Evolutionary conservation across 2,329 filamentous ascomycete species (phyloP).

Genomic region (Fusarium sp.): DNA sequence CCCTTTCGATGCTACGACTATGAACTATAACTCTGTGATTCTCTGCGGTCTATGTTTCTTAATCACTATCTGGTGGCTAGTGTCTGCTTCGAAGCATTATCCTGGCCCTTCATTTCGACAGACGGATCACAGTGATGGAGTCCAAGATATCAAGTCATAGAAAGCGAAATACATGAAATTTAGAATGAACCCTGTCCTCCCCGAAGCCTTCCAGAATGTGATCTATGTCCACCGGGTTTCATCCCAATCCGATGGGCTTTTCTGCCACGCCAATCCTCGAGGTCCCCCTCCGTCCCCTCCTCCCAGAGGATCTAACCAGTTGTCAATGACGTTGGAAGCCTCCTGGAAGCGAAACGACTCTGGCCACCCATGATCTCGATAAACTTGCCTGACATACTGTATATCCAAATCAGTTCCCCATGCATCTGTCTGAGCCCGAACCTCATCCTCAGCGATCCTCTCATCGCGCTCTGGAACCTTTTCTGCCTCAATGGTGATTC

Average conservation of each 20-base stretch:
- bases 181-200: too few relatives aligned
- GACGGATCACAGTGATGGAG: neutral
- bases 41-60: slow-evolving; percentile 28
- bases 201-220: too few relatives aligned
- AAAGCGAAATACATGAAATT: too few relatives aligned
- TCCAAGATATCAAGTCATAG: neutral
- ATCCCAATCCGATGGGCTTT: neutral
- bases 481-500: neutral
- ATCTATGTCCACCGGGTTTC: neutral
- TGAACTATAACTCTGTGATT: slow-evolving; percentile 45
- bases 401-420: slow-evolving; percentile 1
- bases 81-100: slow-evolving; percentile 36
- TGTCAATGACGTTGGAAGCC: neutral
- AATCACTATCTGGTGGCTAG: slow-evolving; percentile 36
- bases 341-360: neutral
- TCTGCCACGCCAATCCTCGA: neutral
- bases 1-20: slow-evolving; percentile 37
- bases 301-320: neutral
- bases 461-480: neutral
- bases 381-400: slow-evolving; percentile 2
- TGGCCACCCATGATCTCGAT: neutral
- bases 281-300: neutral
- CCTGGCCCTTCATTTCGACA: slow-evolving; percentile 32
- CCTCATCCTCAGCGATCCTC: neutral
- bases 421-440: neutral